A percentile compares a stretch with the other conserved stretches of the same genome.
Conservation (phyloP, 495 filamentous ascomycete genomes). For the Parachaetomium inaequale region DNA sequence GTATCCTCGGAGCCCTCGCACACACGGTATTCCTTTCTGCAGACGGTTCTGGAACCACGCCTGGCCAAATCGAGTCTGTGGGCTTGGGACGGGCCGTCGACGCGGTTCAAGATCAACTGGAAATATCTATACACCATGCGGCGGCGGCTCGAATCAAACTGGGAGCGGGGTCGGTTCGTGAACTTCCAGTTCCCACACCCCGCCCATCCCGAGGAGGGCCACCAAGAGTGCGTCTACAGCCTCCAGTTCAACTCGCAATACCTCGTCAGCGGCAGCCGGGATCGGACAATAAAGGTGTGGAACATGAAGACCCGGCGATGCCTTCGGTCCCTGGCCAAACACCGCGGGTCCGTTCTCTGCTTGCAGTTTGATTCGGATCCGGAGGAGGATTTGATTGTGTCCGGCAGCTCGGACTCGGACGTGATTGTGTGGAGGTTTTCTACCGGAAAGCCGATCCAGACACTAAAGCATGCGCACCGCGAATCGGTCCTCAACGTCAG, state of each 20-base stretch:
- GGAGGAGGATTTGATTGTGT: constrained; percentile 85
- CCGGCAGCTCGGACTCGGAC: constrained; percentile 84
- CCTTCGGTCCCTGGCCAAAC: constrained; percentile 67
- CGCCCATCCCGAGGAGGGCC: constrained; percentile 73
- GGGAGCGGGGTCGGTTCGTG: constrained; percentile 72
- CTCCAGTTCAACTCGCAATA: constrained; percentile 82
- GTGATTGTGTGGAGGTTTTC: constrained; percentile 93
- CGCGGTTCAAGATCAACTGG: constrained; percentile 65
- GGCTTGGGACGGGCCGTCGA: constrained; percentile 40
- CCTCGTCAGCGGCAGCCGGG: constrained; percentile 90
- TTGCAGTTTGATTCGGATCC: constrained; percentile 94
- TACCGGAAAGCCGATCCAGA: constrained; percentile 74
- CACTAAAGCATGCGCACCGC: constrained; percentile 67
- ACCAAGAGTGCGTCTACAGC: constrained; percentile 91
- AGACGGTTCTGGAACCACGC: constrained; percentile 18
- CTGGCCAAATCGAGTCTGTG: constrained; percentile 40
- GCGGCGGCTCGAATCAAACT: constrained; percentile 81
- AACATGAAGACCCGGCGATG: constrained; percentile 77
- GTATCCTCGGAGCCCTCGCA: not conserved
- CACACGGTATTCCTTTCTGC: not conserved
- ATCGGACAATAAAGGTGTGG: constrained; percentile 87
- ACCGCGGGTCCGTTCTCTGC: constrained; percentile 85
- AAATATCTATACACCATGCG: constrained; percentile 87
- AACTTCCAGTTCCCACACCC: constrained; percentile 91
- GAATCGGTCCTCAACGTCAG: constrained; percentile 95